These are phyloP conservation scores for Mycosphaerella sp. DNA, from an alignment of 2,329 filamentous ascomycete species.

Conservation along the genomic window DNA sequence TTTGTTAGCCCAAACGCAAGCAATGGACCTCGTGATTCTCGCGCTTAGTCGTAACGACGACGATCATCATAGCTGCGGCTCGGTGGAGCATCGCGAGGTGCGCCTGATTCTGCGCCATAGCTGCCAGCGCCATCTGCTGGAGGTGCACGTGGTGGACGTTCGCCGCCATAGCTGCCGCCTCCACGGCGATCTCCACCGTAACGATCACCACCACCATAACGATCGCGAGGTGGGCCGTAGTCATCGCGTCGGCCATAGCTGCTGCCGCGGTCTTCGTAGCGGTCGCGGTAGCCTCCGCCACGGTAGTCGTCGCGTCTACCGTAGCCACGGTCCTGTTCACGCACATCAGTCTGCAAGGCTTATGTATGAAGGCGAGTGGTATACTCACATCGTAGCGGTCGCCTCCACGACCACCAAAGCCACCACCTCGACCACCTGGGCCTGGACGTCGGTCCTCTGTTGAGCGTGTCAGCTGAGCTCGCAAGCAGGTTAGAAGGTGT, in stretches of 20 bases:
- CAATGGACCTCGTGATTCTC: background rate
- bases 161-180: conserved; percentile 27
- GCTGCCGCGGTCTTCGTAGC: conserved; percentile 61
- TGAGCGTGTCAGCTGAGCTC: conserved; percentile 21
- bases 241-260: conserved; percentile 54
- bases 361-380: background rate
- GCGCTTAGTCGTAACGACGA: conserved; percentile 31
- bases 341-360: background rate
- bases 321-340: conserved; percentile 30
- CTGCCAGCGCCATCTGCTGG: conserved; percentile 21
- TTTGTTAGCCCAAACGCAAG: conserved; percentile 22
- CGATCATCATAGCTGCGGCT: conserved; percentile 32
- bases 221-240: conserved; percentile 37
- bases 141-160: conserved; percentile 29
- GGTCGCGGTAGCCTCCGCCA: conserved; percentile 46
- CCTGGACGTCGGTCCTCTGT: conserved; percentile 40
- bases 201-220: conserved; percentile 35
- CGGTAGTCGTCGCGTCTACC: conserved; percentile 46
- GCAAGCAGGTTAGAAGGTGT: background rate
- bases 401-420: conserved; percentile 40
- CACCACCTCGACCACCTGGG: conserved; percentile 36
- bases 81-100: conserved; percentile 27
- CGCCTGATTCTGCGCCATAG: conserved; percentile 23
- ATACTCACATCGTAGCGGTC: conserved; percentile 40
- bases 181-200: conserved; percentile 36